Conservation (phyloP, 1,284 basidiomycete genomes). For the Cryptococcus wingfieldii region DNA sequence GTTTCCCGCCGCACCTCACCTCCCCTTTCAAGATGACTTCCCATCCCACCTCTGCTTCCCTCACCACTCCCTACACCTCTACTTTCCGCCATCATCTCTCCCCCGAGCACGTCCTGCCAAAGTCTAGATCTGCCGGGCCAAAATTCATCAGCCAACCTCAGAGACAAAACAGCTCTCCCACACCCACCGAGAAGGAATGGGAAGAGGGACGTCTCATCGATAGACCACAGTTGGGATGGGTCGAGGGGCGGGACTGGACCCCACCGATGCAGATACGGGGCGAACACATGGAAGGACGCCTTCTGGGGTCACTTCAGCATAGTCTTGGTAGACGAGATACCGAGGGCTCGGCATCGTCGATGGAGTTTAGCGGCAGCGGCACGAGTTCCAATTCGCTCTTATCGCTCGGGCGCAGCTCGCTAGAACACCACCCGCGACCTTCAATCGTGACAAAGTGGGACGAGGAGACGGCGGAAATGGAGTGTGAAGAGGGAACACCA, state of each 20-base stretch:
- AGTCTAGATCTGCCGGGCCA: neutral
- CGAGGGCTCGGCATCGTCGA: constrained; percentile 24
- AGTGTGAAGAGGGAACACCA: constrained; percentile 14
- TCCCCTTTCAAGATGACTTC: constrained; percentile 6
- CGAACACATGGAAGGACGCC: constrained; percentile 1
- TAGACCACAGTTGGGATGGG: constrained; percentile 14
- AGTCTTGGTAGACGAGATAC: constrained; percentile 14
- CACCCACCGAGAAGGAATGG: neutral
- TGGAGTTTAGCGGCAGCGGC: constrained; percentile 37
- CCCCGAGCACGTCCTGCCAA: neutral
- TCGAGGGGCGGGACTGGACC: constrained; percentile 24
- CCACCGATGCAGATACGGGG: constrained; percentile 8
- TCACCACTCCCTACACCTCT: neutral
- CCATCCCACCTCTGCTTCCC: constrained; percentile 12
- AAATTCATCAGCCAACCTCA: neutral
- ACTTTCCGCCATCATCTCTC: neutral
- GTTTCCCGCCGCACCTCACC: neutral
- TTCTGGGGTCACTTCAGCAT: constrained; percentile 7
- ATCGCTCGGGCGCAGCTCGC: constrained; percentile 26
- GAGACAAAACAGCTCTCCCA: neutral
- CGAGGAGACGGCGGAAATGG: constrained; percentile 9
- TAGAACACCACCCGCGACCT: constrained; percentile 19
- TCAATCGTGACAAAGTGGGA: constrained; percentile 29
- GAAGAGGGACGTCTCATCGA: constrained; percentile 5
- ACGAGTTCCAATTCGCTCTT: constrained; percentile 33